Evolutionary conservation across 768 basidiomycete genomes (phyloP).

Genomic region (Collybia mongolica): DNA sequence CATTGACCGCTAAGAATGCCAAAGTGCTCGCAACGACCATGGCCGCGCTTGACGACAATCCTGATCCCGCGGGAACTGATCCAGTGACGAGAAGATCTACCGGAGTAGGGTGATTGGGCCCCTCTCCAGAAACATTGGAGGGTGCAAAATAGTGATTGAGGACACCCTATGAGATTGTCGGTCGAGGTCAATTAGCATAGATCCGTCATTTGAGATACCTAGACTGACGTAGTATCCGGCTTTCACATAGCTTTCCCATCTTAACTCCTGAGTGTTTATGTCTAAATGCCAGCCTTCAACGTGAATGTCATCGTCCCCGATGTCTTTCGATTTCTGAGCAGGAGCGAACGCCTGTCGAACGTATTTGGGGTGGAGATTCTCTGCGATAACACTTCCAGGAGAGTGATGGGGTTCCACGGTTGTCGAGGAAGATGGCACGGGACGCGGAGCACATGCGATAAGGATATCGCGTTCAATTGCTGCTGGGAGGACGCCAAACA

Average conservation of each 20-base stretch:
- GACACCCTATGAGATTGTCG: constrained; percentile 50
- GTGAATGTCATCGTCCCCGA: constrained; percentile 37
- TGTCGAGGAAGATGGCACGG: constrained; percentile 15
- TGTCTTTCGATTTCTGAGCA: constrained; percentile 27
- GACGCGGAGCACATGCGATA: constrained; percentile 66
- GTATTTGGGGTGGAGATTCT: constrained; percentile 65
- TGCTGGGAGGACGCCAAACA: constrained; percentile 84
- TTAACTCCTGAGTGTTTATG: constrained; percentile 64
- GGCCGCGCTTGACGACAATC: constrained; percentile 85
- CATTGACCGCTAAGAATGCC: constrained; percentile 76
- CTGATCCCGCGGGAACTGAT: constrained; percentile 83
- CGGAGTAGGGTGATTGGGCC: constrained; percentile 41
- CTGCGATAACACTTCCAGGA: constrained; percentile 57
- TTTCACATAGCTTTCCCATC: constrained; percentile 90
- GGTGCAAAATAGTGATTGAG: constrained; percentile 57
- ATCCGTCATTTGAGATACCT: not conserved
- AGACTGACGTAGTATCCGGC: constrained; percentile 75
- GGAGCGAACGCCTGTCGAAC: constrained; percentile 59
- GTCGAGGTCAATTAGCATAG: not conserved
- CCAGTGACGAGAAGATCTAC: constrained; percentile 81
- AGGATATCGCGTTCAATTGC: constrained; percentile 84
- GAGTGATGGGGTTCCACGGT: constrained; percentile 24
- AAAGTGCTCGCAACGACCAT: constrained; percentile 89
- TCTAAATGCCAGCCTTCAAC: constrained; percentile 69
- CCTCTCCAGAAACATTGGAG: constrained; percentile 8